Percentiles rank a stretch among this genome's conserved stretches.
Evolutionary conservation across 768 basidiomycete genomes (phyloP).

Genomic region (Lactarius akahatsu): DNA sequence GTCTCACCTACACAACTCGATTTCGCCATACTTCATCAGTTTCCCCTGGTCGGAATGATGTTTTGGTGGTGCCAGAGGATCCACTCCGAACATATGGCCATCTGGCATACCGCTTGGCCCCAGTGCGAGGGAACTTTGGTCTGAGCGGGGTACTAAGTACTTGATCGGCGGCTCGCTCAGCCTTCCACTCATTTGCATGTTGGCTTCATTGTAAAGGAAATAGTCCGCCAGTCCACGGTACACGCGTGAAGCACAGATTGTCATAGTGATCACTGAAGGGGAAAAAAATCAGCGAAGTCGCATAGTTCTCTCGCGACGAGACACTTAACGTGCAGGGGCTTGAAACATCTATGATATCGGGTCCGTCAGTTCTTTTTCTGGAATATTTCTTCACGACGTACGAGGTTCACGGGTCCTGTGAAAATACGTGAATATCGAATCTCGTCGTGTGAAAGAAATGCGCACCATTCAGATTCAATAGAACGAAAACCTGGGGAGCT

Average conservation of each 20-base stretch:
- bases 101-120: not conserved
- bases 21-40: not conserved
- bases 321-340: constrained; percentile 2
- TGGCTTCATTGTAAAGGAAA: not conserved
- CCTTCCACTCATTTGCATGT: not conserved
- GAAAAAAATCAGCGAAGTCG: not conserved
- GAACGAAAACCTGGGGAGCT: not conserved
- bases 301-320: not conserved
- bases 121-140: not conserved
- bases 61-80: not conserved
- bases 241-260: constrained; percentile 7
- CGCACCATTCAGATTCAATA: constrained; percentile 12
- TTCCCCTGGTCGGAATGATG: not conserved
- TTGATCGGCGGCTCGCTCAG: not conserved
- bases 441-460: not conserved
- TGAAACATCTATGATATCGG: constrained; percentile 12
- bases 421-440: not conserved
- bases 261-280: not conserved
- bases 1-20: not conserved
- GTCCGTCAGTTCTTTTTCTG: not conserved
- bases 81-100: not conserved
- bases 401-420: constrained; percentile 4
- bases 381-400: not conserved
- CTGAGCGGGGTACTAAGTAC: not conserved
- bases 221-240: constrained; percentile 6